These are phyloP conservation scores for Platanus orientalis DNA, from an alignment of 164 flowering plant species.

Conservation along the genomic window DNA sequence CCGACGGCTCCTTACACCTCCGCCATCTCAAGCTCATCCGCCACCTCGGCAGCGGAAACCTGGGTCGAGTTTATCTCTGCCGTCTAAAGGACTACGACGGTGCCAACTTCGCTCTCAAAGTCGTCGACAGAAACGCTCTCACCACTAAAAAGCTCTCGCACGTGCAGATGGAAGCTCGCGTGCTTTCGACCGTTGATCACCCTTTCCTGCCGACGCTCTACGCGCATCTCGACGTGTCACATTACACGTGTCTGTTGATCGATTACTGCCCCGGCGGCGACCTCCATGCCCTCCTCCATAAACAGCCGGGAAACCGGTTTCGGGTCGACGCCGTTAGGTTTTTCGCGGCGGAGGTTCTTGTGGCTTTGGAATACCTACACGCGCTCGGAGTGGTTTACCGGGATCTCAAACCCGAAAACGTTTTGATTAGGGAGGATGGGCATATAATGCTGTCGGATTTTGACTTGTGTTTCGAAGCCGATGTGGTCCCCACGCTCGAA, in stretches of 20 bases:
- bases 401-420: too few species aligned
- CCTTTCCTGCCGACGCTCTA: slow-evolving; percentile 23
- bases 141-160: slow-evolving; percentile 11
- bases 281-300: slow-evolving; percentile 2
- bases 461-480: slow-evolving; percentile 71
- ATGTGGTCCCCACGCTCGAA: slow-evolving; percentile 45
- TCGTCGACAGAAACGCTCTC: slow-evolving; percentile 11
- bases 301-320: too few species aligned
- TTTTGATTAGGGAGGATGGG: slow-evolving; percentile 80
- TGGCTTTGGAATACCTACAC: slow-evolving; percentile 89
- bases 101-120: slow-evolving; percentile 16
- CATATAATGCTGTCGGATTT: slow-evolving; percentile 94
- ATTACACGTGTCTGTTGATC: slow-evolving; percentile 16
- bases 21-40: slow-evolving; percentile 9
- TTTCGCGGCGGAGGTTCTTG: slow-evolving; percentile 91
- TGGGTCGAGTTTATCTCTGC: slow-evolving; percentile 25
- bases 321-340: slow-evolving; percentile 44
- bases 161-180: slow-evolving; percentile 10
- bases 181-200: slow-evolving; percentile 18
- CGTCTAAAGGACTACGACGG: slow-evolving; percentile 10
- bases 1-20: slow-evolving; percentile 47
- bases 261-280: slow-evolving; percentile 22
- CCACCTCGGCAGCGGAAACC: neutral
- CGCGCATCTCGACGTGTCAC: slow-evolving; percentile 15
- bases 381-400: too few species aligned